Conservation (phyloP, 352 stramenopile species). For the Aphanomyces stellatus region DNA sequence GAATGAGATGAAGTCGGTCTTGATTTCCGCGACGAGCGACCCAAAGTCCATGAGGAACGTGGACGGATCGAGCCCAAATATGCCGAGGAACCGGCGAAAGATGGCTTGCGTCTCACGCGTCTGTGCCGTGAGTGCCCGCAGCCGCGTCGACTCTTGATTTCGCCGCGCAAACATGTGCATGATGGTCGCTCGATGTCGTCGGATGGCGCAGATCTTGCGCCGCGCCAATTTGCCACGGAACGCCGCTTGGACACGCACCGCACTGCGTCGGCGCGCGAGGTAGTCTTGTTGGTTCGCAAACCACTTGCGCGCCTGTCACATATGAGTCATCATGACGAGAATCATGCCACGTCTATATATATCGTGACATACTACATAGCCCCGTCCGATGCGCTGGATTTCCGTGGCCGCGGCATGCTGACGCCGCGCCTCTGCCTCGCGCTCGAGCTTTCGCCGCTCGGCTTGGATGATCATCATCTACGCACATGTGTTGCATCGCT, state of each 20-base stretch:
- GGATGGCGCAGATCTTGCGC: slow-evolving; percentile 46
- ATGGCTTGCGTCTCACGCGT: slow-evolving; percentile 49
- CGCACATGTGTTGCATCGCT: neutral
- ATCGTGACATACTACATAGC: slow-evolving; percentile 31
- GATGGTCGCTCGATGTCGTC: slow-evolving; percentile 60
- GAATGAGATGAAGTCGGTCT: slow-evolving; percentile 56
- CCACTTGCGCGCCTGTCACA: slow-evolving; percentile 25
- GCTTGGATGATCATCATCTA: slow-evolving; percentile 42
- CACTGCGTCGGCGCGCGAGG: slow-evolving; percentile 38
- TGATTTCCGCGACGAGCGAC: slow-evolving; percentile 50
- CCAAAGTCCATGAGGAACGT: slow-evolving; percentile 67
- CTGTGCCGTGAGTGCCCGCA: slow-evolving; percentile 48
- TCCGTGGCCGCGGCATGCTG: slow-evolving; percentile 45
- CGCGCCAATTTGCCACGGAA: slow-evolving; percentile 65
- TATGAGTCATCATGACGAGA: neutral
- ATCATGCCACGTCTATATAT: neutral
- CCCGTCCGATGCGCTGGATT: slow-evolving; percentile 62
- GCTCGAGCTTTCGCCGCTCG: slow-evolving; percentile 39
- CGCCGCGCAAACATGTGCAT: slow-evolving; percentile 63
- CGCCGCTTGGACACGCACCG: slow-evolving; percentile 47
- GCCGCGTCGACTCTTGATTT: slow-evolving; percentile 47
- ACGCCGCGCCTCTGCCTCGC: slow-evolving; percentile 32
- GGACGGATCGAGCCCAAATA: slow-evolving; percentile 66
- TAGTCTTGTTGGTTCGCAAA: slow-evolving; percentile 51
- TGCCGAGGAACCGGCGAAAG: slow-evolving; percentile 53